Conservation (phyloP, 2,329 filamentous ascomycete species). For the Colletotrichum chrysophilum region DNA sequence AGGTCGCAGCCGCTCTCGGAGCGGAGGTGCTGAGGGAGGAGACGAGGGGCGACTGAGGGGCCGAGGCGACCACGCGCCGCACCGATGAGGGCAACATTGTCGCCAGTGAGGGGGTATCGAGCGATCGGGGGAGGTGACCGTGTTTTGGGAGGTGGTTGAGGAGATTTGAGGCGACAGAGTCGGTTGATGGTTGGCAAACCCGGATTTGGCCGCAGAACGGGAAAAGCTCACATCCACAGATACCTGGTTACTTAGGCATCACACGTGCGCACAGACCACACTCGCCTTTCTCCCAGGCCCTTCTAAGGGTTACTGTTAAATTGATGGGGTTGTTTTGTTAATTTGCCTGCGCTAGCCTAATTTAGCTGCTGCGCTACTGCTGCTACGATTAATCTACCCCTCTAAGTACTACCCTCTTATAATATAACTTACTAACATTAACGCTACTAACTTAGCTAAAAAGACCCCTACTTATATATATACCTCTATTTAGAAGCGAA, state of each 20-base stretch:
- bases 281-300: not conserved
- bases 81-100: slow-evolving; percentile 58
- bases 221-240: slow-evolving; percentile 35
- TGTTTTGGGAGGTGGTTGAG: not conserved
- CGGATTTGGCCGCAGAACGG: slow-evolving; percentile 39
- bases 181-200: slow-evolving; percentile 33
- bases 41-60: slow-evolving; percentile 50
- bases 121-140: not conserved
- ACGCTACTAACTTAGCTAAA: too few species aligned
- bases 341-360: too few species aligned
- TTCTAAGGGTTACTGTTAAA: not conserved
- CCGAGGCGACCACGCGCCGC: slow-evolving; percentile 56
- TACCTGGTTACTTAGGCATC: slow-evolving; percentile 20
- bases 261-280: slow-evolving; percentile 2
- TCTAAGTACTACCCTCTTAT: too few species aligned
- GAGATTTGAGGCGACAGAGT: slow-evolving; percentile 29
- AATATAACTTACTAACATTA: too few species aligned
- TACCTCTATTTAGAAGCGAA: too few species aligned
- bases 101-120: slow-evolving; percentile 26
- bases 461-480: not conserved
- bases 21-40: slow-evolving; percentile 46
- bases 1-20: slow-evolving; percentile 41
- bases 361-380: too few species aligned
- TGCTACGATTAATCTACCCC: too few species aligned
- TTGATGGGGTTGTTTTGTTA: too few species aligned